These are phyloP conservation scores for Sphaerosporella brunnea DNA, from an alignment of 495 filamentous ascomycete genomes.

Conservation along the genomic window DNA sequence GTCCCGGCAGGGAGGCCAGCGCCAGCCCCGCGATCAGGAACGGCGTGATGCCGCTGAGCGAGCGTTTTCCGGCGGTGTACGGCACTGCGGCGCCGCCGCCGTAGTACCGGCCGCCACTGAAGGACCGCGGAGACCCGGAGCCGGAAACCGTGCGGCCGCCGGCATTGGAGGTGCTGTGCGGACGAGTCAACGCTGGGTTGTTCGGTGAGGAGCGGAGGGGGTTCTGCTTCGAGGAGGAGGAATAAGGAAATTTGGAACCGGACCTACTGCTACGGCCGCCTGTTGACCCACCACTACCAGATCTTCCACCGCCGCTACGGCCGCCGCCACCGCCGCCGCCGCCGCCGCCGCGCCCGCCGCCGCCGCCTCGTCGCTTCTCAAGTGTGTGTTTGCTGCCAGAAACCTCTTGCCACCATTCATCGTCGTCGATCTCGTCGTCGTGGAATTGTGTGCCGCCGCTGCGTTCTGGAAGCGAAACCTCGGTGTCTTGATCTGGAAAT, in stretches of 20 bases:
- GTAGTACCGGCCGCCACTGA: constrained; percentile 65
- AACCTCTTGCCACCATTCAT: neutral
- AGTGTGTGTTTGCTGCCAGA: neutral
- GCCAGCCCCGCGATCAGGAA: constrained; percentile 39
- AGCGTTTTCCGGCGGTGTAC: constrained; percentile 43
- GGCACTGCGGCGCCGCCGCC: constrained; percentile 56
- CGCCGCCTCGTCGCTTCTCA: constrained; percentile 16
- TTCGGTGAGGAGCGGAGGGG: neutral
- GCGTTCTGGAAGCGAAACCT: neutral
- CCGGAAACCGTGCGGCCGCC: constrained; percentile 52
- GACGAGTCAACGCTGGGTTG: neutral
- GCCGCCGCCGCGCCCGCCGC: constrained; percentile 9
- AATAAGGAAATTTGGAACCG: neutral
- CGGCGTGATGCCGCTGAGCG: constrained; percentile 38
- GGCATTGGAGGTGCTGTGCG: constrained; percentile 29
- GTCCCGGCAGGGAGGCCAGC: constrained; percentile 38
- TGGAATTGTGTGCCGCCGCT: neutral
- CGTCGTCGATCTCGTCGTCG: neutral
- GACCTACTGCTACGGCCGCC: constrained; percentile 1
- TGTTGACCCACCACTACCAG: constrained; percentile 4
- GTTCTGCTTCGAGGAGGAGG: neutral
- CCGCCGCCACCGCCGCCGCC: constrained; percentile 5
- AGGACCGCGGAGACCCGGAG: constrained; percentile 45
- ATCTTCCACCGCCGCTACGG: constrained; percentile 2
- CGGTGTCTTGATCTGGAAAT: neutral